phyloP scores from a whole-genome alignment of 2,329 filamentous ascomycete species.

The Neocatenulostroma microsporum region DNA sequence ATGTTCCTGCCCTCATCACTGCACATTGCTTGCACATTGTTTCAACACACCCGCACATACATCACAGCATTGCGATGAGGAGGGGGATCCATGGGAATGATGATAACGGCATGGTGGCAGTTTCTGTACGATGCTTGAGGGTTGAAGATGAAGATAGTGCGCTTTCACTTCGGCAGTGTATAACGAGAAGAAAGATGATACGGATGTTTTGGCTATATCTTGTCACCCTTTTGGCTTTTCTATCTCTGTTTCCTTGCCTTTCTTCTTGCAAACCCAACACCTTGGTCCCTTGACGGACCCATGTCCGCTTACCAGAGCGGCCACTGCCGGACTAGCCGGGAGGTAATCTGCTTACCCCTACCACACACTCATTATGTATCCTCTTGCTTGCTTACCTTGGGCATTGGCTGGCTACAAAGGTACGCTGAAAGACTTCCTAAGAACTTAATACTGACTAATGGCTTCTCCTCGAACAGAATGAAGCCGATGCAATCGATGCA shows the following conservation, averaged over 20 bases:
- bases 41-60: neutral
- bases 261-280: neutral
- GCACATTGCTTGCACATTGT: neutral
- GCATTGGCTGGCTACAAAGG: slow-evolving; percentile 3
- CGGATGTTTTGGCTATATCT: too few relatives aligned
- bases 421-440: slow-evolving; percentile 6
- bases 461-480: slow-evolving; percentile 4
- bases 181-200: slow-evolving; percentile 1
- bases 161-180: neutral
- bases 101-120: neutral
- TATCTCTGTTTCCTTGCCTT: too few relatives aligned
- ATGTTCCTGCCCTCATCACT: slow-evolving; percentile 4
- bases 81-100: neutral
- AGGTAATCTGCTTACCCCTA: slow-evolving; percentile 1
- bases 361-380: too few relatives aligned
- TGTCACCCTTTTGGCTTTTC: too few relatives aligned
- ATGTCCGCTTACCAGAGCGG: too few relatives aligned
- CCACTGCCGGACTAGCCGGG: too few relatives aligned
- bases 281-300: too few relatives aligned
- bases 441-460: slow-evolving; percentile 11
- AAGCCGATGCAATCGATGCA: slow-evolving; percentile 1
- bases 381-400: neutral
- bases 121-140: slow-evolving; percentile 3
- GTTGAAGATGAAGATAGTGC: slow-evolving; percentile 4
- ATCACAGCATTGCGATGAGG: neutral